A percentile compares a stretch with the other conserved stretches of the same genome.
These are phyloP conservation scores for Cladophialophora immunda DNA, from an alignment of 2,329 filamentous ascomycete genomes.

Conservation along the genomic window DNA sequence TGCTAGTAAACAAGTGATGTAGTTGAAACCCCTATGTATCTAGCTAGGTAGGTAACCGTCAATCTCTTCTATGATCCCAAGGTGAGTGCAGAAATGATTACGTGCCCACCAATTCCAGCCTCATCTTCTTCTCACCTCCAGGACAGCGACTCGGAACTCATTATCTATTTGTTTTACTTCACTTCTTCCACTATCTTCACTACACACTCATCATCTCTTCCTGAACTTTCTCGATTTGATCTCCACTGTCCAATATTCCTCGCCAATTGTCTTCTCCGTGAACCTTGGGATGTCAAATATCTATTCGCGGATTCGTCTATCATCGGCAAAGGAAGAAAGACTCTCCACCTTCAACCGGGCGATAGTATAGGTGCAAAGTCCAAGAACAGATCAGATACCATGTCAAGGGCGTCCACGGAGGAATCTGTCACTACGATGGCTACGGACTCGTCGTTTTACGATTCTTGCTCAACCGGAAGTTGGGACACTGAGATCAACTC, in stretches of 20 bases:
- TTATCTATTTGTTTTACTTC: neutral
- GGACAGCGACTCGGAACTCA: neutral
- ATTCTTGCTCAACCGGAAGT: slow-evolving; percentile 9
- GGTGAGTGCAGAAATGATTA: neutral
- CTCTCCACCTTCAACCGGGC: neutral
- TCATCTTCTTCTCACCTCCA: neutral
- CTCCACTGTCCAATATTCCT: neutral
- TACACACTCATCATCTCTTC: neutral
- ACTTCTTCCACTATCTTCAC: neutral
- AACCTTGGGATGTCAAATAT: neutral
- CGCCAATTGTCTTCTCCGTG: neutral
- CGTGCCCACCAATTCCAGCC: neutral
- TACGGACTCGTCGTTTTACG: neutral
- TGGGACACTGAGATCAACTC: neutral
- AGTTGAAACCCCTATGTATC: no score
- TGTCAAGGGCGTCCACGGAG: neutral
- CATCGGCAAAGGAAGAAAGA: neutral
- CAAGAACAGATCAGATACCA: neutral
- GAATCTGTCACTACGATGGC: neutral
- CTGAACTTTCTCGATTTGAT: neutral
- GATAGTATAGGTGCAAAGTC: neutral
- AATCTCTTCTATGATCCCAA: neutral
- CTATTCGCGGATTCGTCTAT: neutral
- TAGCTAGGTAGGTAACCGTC: neutral
- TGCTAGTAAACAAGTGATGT: neutral